Evolutionary conservation across 1,284 basidiomycete species (phyloP).

Genomic region (Rhodotorula glutinis): DNA sequence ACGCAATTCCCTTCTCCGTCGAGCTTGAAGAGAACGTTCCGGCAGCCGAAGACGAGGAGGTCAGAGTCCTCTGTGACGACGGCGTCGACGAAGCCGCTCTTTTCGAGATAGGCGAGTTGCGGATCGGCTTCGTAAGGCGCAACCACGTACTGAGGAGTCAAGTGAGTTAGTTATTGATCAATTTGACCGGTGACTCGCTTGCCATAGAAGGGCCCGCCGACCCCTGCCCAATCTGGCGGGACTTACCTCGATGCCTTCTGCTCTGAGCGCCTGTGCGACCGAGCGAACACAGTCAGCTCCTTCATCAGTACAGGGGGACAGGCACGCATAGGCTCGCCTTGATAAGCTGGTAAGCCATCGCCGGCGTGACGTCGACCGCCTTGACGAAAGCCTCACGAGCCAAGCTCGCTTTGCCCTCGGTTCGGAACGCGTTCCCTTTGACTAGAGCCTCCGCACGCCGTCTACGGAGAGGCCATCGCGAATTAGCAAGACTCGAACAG

Average conservation of each 20-base stretch:
- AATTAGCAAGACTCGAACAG: background rate
- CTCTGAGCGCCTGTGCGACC: slow-evolving; percentile 65
- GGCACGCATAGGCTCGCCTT: slow-evolving; percentile 59
- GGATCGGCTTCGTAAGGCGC: slow-evolving; percentile 99
- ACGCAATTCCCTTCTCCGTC: slow-evolving; percentile 74
- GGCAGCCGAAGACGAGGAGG: slow-evolving; percentile 92
- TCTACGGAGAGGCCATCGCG: slow-evolving; percentile 46
- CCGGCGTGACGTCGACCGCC: slow-evolving; percentile 90
- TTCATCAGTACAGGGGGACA: background rate
- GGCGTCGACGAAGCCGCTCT: slow-evolving; percentile 75
- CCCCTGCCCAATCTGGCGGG: too few species aligned
- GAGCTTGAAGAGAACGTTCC: slow-evolving; percentile 71
- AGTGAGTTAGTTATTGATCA: too few species aligned
- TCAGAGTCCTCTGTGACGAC: slow-evolving; percentile 99
- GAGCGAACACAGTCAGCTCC: background rate
- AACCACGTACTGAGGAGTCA: slow-evolving; percentile 72
- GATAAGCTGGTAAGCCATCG: slow-evolving; percentile 96
- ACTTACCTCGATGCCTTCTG: slow-evolving; percentile 59
- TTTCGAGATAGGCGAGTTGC: slow-evolving; percentile 90
- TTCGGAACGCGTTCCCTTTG: slow-evolving; percentile 67
- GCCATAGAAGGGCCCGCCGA: too few species aligned
- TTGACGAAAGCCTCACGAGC: slow-evolving; percentile 87
- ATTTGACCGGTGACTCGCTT: too few species aligned
- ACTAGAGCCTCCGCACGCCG: slow-evolving; percentile 63
- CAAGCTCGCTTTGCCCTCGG: slow-evolving; percentile 71